Evolutionary conservation across 352 stramenopile species (phyloP), one percentile per base, ranked within the genome.

Genomic region (Pythium phragmitis): DNA sequence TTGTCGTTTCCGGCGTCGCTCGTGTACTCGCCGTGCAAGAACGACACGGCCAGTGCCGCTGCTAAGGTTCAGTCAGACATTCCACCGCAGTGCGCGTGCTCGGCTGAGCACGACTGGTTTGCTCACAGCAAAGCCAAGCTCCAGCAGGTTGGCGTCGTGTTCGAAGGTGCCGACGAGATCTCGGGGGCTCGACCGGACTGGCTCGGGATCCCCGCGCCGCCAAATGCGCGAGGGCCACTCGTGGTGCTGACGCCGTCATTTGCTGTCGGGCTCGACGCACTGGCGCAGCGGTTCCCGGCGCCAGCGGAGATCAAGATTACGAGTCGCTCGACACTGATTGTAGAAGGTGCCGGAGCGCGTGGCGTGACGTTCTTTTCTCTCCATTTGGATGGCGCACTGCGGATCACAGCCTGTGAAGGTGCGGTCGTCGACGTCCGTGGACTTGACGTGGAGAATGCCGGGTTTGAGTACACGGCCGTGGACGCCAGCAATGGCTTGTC

Each of bases 11-110:
- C 77, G 7, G 63, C 82, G 26, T 66, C 60, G 7, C 63, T 91
- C 4, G 81, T 90, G n/a, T 90, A 90, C 54, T 88, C 81, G 11
- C 81, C 81, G 3, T 90, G 77, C 67, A 91, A 91, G 65, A 91
- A 91, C 39, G 81, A 91, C 55, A 73, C 73, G 14, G 68, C 56
- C 11, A 88, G 76, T 14, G 82, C 82, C 6, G 75, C 69, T 2
- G 66, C 69, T 4, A 91, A 91, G 55, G 76, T 63, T 2, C 68
- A 70, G 19, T 45, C 80, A 21, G 79, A 85, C 46, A 74, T 89
- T 21, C 79, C 79, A 0, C 77, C 80, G n/a, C 80, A 91, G 50
- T 88, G 80, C 19, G 80, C 80, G 0, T 78, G 77, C 34, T 88
- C 82, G 1, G 75, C 80, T 1, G 82, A 91, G 30, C 80, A 89